phyloP scores from a whole-genome alignment of 2,329 filamentous ascomycete genomes.

The Pseudogymnoascus sp. region DNA sequence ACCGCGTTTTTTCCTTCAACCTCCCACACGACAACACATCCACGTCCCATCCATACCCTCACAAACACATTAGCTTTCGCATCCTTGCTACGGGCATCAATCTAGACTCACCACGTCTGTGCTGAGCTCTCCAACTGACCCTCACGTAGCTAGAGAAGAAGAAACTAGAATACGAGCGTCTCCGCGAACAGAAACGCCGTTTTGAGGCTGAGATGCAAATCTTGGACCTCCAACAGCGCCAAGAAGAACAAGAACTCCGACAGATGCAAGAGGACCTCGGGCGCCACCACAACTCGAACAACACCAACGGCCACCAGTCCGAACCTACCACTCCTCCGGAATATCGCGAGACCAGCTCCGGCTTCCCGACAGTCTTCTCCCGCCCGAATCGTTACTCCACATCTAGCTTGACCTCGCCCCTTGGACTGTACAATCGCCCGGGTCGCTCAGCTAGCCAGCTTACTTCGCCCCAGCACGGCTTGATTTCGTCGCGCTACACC shows the following conservation, averaged over 20 bases:
- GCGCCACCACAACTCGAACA: constrained; percentile 40
- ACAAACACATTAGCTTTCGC: background rate
- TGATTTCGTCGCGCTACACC: constrained; percentile 50
- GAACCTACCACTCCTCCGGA: constrained; percentile 96
- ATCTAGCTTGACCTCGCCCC: constrained; percentile 73
- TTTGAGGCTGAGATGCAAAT: constrained; percentile 92
- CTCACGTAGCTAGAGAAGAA: constrained; percentile 76
- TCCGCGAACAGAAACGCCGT: constrained; percentile 78
- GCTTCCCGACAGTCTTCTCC: constrained; percentile 72
- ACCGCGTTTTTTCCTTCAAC: background rate
- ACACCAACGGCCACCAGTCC: constrained; percentile 59
- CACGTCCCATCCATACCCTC: background rate
- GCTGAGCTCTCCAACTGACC: constrained; percentile 29
- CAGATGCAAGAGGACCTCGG: constrained; percentile 75
- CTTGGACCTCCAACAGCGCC: constrained; percentile 75
- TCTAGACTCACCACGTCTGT: background rate
- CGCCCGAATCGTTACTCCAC: constrained; percentile 83
- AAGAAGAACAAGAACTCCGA: constrained; percentile 74
- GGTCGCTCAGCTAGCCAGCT: constrained; percentile 72
- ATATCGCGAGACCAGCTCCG: constrained; percentile 63
- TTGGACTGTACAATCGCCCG: constrained; percentile 61
- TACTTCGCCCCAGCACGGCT: constrained; percentile 64
- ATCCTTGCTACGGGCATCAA: background rate
- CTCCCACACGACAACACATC: background rate
- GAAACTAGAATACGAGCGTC: constrained; percentile 81